Percentiles rank a stretch among this genome's conserved stretches.
Evolutionary conservation across 2,329 filamentous ascomycete genomes (phyloP).

Genomic region (Truncatella angustata): DNA sequence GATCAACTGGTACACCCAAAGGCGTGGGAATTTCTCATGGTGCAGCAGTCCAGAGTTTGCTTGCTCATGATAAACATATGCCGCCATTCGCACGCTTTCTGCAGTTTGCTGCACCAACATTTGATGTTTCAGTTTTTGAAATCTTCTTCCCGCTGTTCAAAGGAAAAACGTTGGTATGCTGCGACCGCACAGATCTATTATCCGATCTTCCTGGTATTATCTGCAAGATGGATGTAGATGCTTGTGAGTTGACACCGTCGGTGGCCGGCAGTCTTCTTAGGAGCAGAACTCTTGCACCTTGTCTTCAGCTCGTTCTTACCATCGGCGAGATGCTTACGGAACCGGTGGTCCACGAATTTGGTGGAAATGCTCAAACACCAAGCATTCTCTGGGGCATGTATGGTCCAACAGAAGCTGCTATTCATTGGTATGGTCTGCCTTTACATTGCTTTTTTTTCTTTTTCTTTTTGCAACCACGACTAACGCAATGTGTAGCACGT

Average conservation of each 20-base stretch:
- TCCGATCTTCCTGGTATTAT: conserved; percentile 71
- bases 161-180: conserved; percentile 70
- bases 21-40: conserved; percentile 80
- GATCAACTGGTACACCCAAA: conserved; percentile 86
- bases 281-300: conserved; percentile 64
- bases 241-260: conserved; percentile 85
- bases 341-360: conserved; percentile 77
- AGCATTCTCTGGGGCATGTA: conserved; percentile 91
- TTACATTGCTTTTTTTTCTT: background rate
- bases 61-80: conserved; percentile 78
- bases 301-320: conserved; percentile 70
- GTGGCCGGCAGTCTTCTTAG: conserved; percentile 76
- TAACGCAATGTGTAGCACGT: conserved; percentile 49
- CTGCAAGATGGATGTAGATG: conserved; percentile 67
- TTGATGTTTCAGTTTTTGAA: conserved; percentile 93
- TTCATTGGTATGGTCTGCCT: conserved; percentile 64
- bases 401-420: conserved; percentile 86
- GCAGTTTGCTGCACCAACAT: conserved; percentile 89
- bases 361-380: conserved; percentile 46
- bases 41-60: conserved; percentile 76
- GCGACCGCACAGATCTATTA: conserved; percentile 67
- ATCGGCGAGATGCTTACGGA: conserved; percentile 91
- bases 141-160: conserved; percentile 85
- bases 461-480: background rate
- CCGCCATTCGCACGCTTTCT: conserved; percentile 77